Conservation (phyloP, 2,329 filamentous ascomycete species). For the Rhinocladiella mackenziei region DNA sequence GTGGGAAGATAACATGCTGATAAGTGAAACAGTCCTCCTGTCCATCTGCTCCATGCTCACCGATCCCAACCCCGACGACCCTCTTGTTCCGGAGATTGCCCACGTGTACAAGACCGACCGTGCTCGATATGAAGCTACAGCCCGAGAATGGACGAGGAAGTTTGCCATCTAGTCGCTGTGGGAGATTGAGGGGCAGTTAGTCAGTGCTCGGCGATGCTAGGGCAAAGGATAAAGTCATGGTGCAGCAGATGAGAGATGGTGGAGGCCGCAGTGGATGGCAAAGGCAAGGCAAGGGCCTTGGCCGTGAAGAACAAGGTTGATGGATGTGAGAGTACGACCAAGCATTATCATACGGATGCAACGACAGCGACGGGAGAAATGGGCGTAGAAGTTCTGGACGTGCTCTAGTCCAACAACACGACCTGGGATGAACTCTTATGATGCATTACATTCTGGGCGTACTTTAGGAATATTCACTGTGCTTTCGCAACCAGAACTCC, state of each 20-base stretch:
- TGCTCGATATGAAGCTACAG: conserved; percentile 90
- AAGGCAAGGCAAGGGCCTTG: conserved; percentile 1
- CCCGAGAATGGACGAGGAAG: conserved; percentile 97
- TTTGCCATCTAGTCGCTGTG: conserved; percentile 73
- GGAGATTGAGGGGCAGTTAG: conserved; percentile 3
- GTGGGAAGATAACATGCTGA: conserved; percentile 2
- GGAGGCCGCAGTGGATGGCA: neutral
- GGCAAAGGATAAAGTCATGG: conserved; percentile 4
- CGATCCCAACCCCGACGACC: conserved; percentile 98
- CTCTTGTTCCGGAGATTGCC: conserved; percentile 96
- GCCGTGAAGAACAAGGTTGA: neutral
- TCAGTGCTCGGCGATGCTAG: conserved; percentile 3
- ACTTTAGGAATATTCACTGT: conserved; percentile 22
- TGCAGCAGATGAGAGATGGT: conserved; percentile 3
- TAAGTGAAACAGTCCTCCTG: conserved; percentile 65
- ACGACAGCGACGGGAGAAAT: conserved; percentile 21
- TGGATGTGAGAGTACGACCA: conserved; percentile 12
- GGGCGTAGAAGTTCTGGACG: conserved; percentile 20
- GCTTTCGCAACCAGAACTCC: conserved; percentile 18
- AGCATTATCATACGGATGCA: conserved; percentile 19
- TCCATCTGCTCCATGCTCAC: conserved; percentile 99
- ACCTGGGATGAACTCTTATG: conserved; percentile 29
- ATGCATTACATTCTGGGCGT: conserved; percentile 28
- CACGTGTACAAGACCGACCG: conserved; percentile 99
- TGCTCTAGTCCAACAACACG: conserved; percentile 20